Percentiles rank a stretch among this genome's conserved stretches.
Evolutionary conservation across 306 rosid species (phyloP).

Genomic region (Quercus variabilis): DNA sequence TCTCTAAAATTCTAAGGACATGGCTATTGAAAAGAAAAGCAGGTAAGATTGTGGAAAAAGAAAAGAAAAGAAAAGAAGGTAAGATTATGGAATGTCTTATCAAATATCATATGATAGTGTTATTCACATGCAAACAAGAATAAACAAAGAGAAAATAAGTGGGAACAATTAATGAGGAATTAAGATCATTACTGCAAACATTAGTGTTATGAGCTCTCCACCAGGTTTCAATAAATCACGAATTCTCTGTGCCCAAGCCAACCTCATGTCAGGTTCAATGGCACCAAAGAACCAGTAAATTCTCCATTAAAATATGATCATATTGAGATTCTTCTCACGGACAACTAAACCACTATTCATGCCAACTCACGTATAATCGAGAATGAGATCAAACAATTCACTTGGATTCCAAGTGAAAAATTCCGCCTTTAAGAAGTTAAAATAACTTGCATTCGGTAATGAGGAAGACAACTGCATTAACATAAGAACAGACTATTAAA

Average conservation of each 20-base stretch:
- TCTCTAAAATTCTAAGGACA: too few relatives aligned
- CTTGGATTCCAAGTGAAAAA: slow-evolving; percentile 40
- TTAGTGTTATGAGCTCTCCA: slow-evolving; percentile 43
- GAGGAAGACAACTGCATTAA: slow-evolving; percentile 33
- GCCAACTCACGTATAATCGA: slow-evolving; percentile 34
- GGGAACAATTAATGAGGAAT: not conserved
- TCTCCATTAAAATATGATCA: not conserved
- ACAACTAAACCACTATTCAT: not conserved
- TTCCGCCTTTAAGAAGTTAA: slow-evolving; percentile 30
- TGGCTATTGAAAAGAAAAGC: too few relatives aligned
- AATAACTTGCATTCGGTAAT: slow-evolving; percentile 23
- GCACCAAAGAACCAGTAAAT: slow-evolving; percentile 39
- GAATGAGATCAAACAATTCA: slow-evolving; percentile 38
- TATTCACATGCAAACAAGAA: too few relatives aligned
- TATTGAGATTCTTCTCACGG: not conserved
- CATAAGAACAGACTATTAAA: not conserved
- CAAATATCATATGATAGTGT: too few relatives aligned
- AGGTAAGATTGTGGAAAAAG: too few relatives aligned
- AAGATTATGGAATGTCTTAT: too few relatives aligned
- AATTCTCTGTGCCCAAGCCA: slow-evolving; percentile 32
- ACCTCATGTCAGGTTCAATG: slow-evolving; percentile 35
- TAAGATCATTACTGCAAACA: slow-evolving; percentile 31
- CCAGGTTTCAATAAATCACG: slow-evolving; percentile 27
- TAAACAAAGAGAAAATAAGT: too few relatives aligned
- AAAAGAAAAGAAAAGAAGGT: too few relatives aligned